These are phyloP conservation scores for Xylariaceae sp. DNA, from an alignment of 2,329 filamentous ascomycete species.

Conservation along the genomic window DNA sequence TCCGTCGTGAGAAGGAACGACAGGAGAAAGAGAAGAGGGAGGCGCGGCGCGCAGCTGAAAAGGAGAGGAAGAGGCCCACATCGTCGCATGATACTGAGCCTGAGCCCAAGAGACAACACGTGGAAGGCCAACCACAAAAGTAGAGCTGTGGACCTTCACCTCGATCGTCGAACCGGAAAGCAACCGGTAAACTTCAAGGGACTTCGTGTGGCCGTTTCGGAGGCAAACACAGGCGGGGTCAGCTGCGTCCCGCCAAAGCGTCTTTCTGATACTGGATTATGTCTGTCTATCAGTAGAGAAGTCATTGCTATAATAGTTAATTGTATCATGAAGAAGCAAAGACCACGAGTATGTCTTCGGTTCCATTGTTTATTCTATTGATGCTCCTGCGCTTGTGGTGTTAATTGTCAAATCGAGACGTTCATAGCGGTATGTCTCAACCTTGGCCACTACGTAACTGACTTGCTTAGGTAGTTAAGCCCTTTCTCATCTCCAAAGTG, in stretches of 20 bases:
- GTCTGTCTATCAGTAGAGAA: no score
- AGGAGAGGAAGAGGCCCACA: slow-evolving; percentile 26
- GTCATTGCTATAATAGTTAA: slow-evolving; percentile 2
- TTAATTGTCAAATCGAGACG: neutral
- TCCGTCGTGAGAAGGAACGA: slow-evolving; percentile 83
- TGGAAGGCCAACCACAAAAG: slow-evolving; percentile 21
- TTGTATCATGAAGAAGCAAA: neutral
- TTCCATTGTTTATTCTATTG: neutral
- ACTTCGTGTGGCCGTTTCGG: no score
- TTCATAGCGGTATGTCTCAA: no score
- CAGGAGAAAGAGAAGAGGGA: slow-evolving; percentile 61
- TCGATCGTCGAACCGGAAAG: no score
- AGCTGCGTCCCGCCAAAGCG: no score
- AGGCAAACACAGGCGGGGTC: no score
- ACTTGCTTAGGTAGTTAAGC: no score
- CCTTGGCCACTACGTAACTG: no score
- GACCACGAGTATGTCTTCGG: neutral
- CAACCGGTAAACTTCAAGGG: no score
- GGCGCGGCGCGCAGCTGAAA: slow-evolving; percentile 38
- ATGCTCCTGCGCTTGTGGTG: neutral
- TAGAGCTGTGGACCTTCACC: slow-evolving; percentile 4
- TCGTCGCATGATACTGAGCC: slow-evolving; percentile 22
- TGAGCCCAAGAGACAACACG: slow-evolving; percentile 26
- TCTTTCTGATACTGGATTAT: no score
- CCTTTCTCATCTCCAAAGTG: no score